Base-by-base conservation (phyloP, 306 rosid species). In the Trichosanthes cucumerina region DNA sequence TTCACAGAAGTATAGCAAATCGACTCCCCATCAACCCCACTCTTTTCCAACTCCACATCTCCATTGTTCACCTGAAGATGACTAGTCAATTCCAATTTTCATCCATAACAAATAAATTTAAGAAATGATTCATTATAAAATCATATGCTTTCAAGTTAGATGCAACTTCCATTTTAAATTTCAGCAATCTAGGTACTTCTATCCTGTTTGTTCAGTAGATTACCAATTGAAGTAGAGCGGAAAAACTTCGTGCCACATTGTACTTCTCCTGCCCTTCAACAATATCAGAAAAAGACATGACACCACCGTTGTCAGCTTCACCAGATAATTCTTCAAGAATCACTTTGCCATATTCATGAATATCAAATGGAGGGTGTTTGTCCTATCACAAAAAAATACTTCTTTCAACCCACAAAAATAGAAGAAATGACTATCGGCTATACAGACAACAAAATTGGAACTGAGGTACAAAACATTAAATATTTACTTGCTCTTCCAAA, bases 221-320 rank as follows among this genome's bases (percentile, higher is more conserved):
- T 91, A 95, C 97, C 97, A 95, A 79, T 83, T 95, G 99, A 81
- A 95, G 92, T 47, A 95, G 90, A 13, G 99, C 92, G 78, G 97
- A 87, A 83, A 95, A 95, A 83, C 92, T 95, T 83, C 99, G 88
- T 59, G 98, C 91, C 19, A 95, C 96, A 31, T 84, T 88, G 39
- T 85, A 92, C 83, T 87, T 92, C 36, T 81, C 91, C 76, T 88
- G 97, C 39, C 93, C 97, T 65, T 64, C 49, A 26, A 95, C 96
- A 79, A 95, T 85, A 72, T 90, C 89, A 78, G 92, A 81, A 66
- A 92, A 95, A 43, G 96, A 74, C 64, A 87, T 46, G 77, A 81
- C 84, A 60, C 77, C 9, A 43, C 72, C 63, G 79, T 63, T 64
- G 75, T 89, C 86, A 36, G 85, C 86, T 78, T 92, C 93, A 62